Evolutionary conservation across 225 moss, liverwort and hornwort genomes (phyloP).

Genomic region (Climacium dendroides): DNA sequence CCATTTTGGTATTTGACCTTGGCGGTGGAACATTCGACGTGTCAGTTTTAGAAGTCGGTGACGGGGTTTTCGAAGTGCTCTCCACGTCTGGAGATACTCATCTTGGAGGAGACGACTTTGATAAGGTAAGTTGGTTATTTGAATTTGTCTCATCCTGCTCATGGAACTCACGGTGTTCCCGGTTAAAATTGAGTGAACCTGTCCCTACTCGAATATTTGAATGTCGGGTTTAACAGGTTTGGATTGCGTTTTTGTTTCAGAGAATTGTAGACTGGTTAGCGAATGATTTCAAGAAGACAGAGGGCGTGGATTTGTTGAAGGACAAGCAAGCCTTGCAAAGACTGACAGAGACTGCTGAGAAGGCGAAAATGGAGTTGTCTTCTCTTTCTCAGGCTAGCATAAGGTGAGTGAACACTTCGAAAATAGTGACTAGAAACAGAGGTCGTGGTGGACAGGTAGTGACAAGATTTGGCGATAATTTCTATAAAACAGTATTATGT

Average conservation of each 20-base stretch:
- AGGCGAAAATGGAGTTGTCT: conserved; percentile 92
- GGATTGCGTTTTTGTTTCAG: neutral
- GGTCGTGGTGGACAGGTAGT: too few species aligned
- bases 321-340: conserved; percentile 90
- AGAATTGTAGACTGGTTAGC: conserved; percentile 89
- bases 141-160: neutral
- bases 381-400: conserved; percentile 76
- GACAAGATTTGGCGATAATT: too few species aligned
- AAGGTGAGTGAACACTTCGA: conserved; percentile 25
- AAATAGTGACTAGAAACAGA: neutral
- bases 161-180: neutral
- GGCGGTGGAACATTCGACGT: conserved; percentile 62
- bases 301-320: conserved; percentile 80
- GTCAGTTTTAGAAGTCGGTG: conserved; percentile 52
- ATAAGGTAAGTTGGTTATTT: conserved; percentile 14
- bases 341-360: conserved; percentile 83
- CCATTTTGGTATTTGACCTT: conserved; percentile 47
- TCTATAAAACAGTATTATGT: neutral
- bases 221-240: neutral
- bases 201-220: too few species aligned
- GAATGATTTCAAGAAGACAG: conserved; percentile 66
- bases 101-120: conserved; percentile 55
- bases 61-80: conserved; percentile 53
- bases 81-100: conserved; percentile 63
- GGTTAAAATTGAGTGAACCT: too few species aligned